Evolutionary conservation across 2,329 filamentous ascomycete species (phyloP).

Genomic region (Phaeomoniella chlamydospora): DNA sequence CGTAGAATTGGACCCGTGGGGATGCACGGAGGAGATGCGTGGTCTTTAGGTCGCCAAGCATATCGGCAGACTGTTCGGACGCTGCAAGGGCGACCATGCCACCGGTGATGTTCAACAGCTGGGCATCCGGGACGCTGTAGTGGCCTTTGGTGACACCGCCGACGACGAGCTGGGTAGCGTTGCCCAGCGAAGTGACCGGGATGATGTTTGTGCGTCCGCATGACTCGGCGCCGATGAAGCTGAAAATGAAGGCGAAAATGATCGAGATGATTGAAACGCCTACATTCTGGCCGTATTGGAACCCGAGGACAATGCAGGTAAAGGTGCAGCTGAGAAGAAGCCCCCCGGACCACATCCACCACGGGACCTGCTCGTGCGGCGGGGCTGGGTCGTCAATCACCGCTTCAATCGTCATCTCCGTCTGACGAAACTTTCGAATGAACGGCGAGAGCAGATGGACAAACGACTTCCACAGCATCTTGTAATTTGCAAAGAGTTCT

Average conservation of each 20-base stretch:
- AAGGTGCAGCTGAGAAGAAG: background rate
- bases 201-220: background rate
- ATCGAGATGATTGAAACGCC: background rate
- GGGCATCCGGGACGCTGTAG: constrained; percentile 35
- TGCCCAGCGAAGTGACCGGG: background rate
- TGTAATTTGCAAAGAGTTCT: constrained; percentile 1
- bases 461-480: constrained; percentile 3
- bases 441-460: constrained; percentile 6
- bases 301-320: background rate
- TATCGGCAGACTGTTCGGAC: constrained; percentile 24
- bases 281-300: background rate
- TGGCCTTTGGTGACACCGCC: constrained; percentile 27
- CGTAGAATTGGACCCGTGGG: constrained; percentile 51
- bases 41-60: constrained; percentile 51
- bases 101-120: constrained; percentile 51
- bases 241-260: background rate
- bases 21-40: constrained; percentile 53
- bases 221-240: background rate
- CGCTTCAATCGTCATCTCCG: constrained; percentile 32
- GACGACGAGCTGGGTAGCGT: background rate
- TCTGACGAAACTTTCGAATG: constrained; percentile 1
- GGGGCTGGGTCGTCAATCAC: background rate
- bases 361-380: background rate
- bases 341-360: background rate
- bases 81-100: constrained; percentile 31